Evolutionary conservation across 441 rosid genomes (phyloP), one percentile per base, ranked within the genome.

Genomic region (Populus hybrid): DNA sequence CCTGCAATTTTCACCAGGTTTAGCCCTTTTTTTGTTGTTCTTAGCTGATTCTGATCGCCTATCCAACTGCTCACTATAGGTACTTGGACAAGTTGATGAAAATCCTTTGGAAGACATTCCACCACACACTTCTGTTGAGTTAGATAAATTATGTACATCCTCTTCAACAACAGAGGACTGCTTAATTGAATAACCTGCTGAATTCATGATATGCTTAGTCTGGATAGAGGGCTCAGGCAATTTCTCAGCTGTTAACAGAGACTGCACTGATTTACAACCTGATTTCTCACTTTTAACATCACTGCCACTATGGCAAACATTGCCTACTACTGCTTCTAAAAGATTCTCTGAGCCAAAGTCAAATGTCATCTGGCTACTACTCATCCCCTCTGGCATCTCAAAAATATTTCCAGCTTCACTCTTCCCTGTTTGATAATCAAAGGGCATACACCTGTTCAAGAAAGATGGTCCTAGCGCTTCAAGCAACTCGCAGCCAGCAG

Each of bases 291-390:
- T 83, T 79, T 85, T 87, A 68, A 82, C 81, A 64, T 84, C 90
- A 83, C 81, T 83, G 66, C 85, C 83, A 77, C 86, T 84, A 38
- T 85, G 82, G 85, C 91, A 91, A 82, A 86, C 87, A 70, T 81
- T 93, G 74, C 97, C 94, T 70, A 95, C 95, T 66, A 95, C 89
- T 38, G 99, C 99, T 83, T 95, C 98, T 70, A 95, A 84, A 80
- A 95, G 97, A 88, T 89, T 92, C 86, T 87, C 97, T 38, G 91
- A 79, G 74, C 84, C 86, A 23, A 89, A 81, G 76, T 87, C 96
- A 83, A 84, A 80, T 14, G 87, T 87, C 77, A 88, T 86, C 76
- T 87, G 91, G 86, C 92, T 89, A 71, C 83, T 84, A 80, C 85
- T 90, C 78, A 86, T 84, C 69, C 81, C 89, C 80, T 89, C 91